phyloP scores from a whole-genome alignment of 2,329 filamentous ascomycete genomes.

The Fusarium pininemorale region DNA sequence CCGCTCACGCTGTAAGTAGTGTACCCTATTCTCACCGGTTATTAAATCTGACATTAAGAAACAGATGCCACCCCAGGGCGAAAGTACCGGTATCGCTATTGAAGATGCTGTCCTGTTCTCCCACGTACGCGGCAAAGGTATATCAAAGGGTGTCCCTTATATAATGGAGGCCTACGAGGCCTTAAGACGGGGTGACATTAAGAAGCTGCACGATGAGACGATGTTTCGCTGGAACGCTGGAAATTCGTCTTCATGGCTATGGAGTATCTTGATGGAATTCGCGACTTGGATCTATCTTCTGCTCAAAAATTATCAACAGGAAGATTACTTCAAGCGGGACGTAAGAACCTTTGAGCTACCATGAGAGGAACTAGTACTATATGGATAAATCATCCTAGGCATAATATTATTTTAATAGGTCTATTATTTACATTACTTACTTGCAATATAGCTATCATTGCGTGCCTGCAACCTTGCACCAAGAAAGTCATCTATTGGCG shows the following conservation, averaged over 20 bases:
- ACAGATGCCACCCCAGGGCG: neutral
- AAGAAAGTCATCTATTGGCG: fast-evolving
- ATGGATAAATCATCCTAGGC: fast-evolving
- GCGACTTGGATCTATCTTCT: neutral
- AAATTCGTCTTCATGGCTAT: neutral
- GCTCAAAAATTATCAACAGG: neutral
- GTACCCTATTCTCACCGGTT: fast-evolving
- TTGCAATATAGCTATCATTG: too few relatives aligned
- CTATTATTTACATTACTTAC: fast-evolving
- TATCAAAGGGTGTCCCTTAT: fast-evolving
- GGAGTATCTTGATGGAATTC: neutral
- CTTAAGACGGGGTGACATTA: neutral
- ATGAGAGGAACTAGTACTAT: neutral
- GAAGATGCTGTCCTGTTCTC: neutral
- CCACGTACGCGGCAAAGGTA: neutral
- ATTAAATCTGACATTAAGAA: fast-evolving
- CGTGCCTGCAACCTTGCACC: too few relatives aligned
- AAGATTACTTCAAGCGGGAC: neutral
- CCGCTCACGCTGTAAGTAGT: neutral
- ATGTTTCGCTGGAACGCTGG: neutral
- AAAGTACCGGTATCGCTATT: neutral
- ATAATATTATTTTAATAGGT: too few relatives aligned
- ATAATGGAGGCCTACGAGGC: fast-evolving
- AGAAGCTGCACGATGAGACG: neutral
- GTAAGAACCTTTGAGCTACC: neutral